A percentile compares a stretch with the other conserved stretches of the same genome.
Evolutionary conservation across 1,139 yeast species (phyloP).

Genomic region (Yamadazyma triangularis): DNA sequence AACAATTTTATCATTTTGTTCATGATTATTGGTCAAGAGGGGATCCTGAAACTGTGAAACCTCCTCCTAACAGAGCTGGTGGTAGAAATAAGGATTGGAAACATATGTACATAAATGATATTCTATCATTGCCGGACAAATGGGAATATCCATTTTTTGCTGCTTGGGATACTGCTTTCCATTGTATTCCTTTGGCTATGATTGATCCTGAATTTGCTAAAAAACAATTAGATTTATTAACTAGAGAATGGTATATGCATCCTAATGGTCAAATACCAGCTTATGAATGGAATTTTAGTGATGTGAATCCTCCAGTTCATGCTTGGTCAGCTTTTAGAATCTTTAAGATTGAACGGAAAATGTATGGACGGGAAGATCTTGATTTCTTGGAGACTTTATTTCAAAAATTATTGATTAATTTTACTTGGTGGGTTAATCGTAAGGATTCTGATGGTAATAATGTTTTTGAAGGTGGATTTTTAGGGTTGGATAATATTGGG

Average conservation of each 20-base stretch:
- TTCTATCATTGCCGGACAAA: conserved; percentile 88
- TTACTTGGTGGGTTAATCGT: conserved; percentile 98
- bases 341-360: conserved; percentile 82
- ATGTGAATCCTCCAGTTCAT: conserved; percentile 96
- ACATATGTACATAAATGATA: conserved; percentile 84
- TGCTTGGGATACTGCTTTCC: conserved; percentile 98
- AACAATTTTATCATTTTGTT: conserved; percentile 86
- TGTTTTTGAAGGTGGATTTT: conserved; percentile 92
- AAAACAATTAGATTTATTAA: conserved; percentile 78
- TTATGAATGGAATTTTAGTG: conserved; percentile 95
- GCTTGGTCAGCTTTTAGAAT: conserved; percentile 96
- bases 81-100: conserved; percentile 89
- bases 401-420: conserved; percentile 83
- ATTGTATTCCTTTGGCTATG: conserved; percentile 91
- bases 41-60: conserved; percentile 73
- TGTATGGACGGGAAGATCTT: conserved; percentile 78
- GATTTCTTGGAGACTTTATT: conserved; percentile 87
- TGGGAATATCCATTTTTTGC: conserved; percentile 98
- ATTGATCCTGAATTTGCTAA: conserved; percentile 94
- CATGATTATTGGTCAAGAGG: conserved; percentile 89
- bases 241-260: conserved; percentile 98
- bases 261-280: conserved; percentile 99
- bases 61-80: conserved; percentile 75
- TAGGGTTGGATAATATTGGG: conserved; percentile 93
- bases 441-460: conserved; percentile 87